Conservation (phyloP, 345 rosid species). For the Gossypium turneri region DNA sequence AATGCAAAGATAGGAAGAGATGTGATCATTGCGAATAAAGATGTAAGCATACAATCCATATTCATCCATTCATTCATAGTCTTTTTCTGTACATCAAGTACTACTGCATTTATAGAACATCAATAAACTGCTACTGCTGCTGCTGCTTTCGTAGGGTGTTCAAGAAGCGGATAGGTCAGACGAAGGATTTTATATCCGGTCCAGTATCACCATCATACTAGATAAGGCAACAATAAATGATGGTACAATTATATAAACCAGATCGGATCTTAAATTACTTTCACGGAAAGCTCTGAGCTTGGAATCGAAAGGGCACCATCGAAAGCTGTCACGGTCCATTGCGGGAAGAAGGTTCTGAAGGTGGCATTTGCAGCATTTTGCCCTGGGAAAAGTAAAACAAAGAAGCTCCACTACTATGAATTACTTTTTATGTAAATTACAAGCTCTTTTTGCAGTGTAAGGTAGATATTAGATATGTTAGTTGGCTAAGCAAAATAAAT, state of each 20-base stretch:
- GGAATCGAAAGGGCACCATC: neutral
- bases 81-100: neutral
- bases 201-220: constrained; percentile 59
- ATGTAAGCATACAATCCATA: constrained; percentile 25
- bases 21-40: constrained; percentile 70
- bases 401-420: constrained; percentile 17
- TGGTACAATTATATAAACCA: constrained; percentile 56
- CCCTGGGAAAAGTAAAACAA: neutral
- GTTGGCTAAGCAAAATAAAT: constrained; percentile 1
- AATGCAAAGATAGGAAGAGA: constrained; percentile 83
- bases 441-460: constrained; percentile 14
- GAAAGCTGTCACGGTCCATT: constrained; percentile 6
- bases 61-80: neutral
- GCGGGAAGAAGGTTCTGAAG: neutral
- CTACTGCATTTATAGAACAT: neutral
- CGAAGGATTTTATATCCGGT: constrained; percentile 77
- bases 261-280: neutral
- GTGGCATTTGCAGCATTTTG: constrained; percentile 28
- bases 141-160: constrained; percentile 46
- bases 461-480: constrained; percentile 6
- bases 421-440: constrained; percentile 20
- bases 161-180: constrained; percentile 81
- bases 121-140: neutral
- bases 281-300: neutral
- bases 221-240: constrained; percentile 90